These are phyloP conservation scores for Exophiala spinifera DNA, from an alignment of 2,329 filamentous ascomycete genomes.

Conservation along the genomic window DNA sequence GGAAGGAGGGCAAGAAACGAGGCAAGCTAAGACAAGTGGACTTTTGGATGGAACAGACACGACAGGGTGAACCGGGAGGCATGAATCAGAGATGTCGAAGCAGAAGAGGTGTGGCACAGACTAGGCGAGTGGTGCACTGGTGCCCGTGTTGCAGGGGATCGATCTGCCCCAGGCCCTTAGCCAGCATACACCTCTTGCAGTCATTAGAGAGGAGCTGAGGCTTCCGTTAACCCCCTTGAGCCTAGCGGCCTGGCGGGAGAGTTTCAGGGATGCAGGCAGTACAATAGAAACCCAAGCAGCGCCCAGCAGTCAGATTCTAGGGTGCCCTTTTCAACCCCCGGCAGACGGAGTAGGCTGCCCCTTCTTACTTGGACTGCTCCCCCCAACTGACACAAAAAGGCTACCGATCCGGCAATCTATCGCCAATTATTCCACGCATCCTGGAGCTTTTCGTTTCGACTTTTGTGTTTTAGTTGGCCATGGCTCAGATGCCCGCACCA, in stretches of 20 bases:
- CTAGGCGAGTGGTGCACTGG: background rate
- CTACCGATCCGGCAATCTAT: background rate
- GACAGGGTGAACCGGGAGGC: constrained; percentile 23
- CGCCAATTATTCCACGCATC: background rate
- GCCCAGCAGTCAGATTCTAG: constrained; percentile 1
- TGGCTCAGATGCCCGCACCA: background rate
- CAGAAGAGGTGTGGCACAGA: constrained; percentile 1
- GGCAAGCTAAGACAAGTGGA: background rate
- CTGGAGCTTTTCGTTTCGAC: constrained; percentile 20
- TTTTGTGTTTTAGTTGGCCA: constrained; percentile 2
- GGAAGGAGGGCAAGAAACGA: constrained; percentile 17
- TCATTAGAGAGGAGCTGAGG: background rate
- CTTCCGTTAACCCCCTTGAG: background rate
- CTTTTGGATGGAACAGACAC: constrained; percentile 19
- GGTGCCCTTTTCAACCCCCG: background rate
- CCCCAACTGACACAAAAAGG: background rate
- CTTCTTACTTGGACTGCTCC: too few species aligned
- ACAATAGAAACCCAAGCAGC: too few species aligned
- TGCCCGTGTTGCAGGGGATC: constrained; percentile 9
- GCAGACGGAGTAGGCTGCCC: too few species aligned
- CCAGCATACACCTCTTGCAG: too few species aligned
- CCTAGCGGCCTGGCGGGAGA: background rate
- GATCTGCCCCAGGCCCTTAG: background rate
- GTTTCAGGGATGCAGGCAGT: constrained; percentile 2
- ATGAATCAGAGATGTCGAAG: constrained; percentile 11